These are phyloP conservation scores for Geotrichum bryndzae DNA, from an alignment of 1,139 yeast species.

Conservation along the genomic window DNA sequence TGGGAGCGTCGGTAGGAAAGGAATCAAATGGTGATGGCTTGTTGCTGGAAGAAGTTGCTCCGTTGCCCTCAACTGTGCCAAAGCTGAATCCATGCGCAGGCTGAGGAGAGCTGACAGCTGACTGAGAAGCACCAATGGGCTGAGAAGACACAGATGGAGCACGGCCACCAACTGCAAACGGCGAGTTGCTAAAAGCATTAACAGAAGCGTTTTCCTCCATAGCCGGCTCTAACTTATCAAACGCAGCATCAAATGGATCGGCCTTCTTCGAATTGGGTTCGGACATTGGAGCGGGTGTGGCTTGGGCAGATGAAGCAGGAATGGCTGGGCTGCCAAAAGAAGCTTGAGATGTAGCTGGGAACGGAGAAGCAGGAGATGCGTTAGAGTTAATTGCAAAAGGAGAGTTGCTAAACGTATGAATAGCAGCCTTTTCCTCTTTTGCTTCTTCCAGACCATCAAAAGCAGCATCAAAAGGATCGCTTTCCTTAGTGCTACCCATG, in stretches of 20 bases:
- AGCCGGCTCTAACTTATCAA: slow-evolving; percentile 3
- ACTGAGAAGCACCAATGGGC: neutral
- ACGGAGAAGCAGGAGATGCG: neutral
- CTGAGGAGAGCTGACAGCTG: neutral
- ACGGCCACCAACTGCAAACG: neutral
- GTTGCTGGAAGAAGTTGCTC: neutral
- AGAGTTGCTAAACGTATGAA: neutral
- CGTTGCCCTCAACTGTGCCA: neutral
- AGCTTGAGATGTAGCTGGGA: neutral
- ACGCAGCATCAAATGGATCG: slow-evolving; percentile 12
- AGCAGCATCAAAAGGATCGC: slow-evolving; percentile 16
- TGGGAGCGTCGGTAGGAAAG: neutral
- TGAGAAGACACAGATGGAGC: neutral
- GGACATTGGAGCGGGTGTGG: neutral
- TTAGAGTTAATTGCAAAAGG: neutral
- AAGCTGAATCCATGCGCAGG: neutral
- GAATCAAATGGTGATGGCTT: neutral
- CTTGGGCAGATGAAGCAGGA: neutral
- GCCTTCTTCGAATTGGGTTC: neutral
- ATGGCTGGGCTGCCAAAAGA: neutral
- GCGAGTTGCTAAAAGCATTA: neutral
- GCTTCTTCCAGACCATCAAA: slow-evolving; percentile 13
- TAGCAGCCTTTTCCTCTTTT: slow-evolving; percentile 7
- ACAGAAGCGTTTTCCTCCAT: slow-evolving; percentile 2
- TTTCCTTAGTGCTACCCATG: slow-evolving; percentile 10